Evolutionary conservation across 257 asterid genomes (phyloP).

Genomic region (Solanum virginianum): DNA sequence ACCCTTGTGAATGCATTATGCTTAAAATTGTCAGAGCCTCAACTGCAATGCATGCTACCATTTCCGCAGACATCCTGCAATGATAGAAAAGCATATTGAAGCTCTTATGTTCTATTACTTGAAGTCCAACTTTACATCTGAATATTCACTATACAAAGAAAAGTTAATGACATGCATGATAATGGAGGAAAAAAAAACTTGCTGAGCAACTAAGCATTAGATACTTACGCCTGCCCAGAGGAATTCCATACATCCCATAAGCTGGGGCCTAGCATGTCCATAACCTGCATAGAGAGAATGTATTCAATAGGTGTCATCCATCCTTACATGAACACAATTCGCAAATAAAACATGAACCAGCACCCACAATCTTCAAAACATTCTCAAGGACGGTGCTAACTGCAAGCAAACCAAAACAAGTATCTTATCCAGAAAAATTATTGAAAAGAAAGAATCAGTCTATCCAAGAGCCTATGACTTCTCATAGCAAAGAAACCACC

Average conservation of each 20-base stretch:
- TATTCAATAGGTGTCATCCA: background rate
- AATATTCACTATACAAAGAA: background rate
- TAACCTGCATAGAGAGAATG: conserved; percentile 22
- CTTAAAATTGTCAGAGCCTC: conserved; percentile 34
- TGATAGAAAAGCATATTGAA: background rate
- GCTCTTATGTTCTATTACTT: background rate
- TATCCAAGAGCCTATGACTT: background rate
- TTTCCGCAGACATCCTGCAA: conserved; percentile 30
- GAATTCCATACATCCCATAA: conserved; percentile 46
- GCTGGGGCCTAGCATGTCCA: conserved; percentile 48
- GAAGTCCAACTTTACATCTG: background rate
- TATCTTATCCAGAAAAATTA: background rate
- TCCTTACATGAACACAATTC: background rate
- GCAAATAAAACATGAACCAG: background rate
- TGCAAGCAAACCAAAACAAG: background rate
- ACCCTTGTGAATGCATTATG: conserved; percentile 34
- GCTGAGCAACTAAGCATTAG: background rate
- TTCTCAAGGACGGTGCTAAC: background rate
- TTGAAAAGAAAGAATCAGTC: background rate
- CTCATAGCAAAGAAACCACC: background rate
- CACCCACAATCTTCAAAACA: background rate
- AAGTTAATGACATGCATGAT: background rate
- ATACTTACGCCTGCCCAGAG: conserved; percentile 34
- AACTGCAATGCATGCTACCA: conserved; percentile 39
- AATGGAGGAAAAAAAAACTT: background rate